Conservation (phyloP, 495 filamentous ascomycete genomes). For the Sabuloglossum arenarium region DNA sequence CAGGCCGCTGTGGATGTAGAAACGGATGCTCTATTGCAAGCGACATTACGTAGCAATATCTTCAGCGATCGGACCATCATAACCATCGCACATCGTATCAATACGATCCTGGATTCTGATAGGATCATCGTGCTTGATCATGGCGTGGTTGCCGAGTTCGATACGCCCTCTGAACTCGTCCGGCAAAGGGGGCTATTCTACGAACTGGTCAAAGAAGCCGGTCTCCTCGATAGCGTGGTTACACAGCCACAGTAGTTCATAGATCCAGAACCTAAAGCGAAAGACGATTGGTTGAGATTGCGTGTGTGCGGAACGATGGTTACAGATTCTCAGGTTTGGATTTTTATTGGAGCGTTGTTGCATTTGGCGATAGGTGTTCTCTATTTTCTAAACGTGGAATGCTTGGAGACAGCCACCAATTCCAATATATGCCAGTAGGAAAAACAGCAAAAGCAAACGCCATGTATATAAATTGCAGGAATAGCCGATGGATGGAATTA, state of each 20-base stretch:
- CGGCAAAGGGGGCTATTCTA: conserved; percentile 31
- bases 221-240: conserved; percentile 28
- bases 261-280: neutral
- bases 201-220: conserved; percentile 34
- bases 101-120: conserved; percentile 88
- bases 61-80: conserved; percentile 90
- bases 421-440: neutral
- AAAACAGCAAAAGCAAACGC: no score
- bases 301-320: neutral
- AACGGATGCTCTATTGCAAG: conserved; percentile 70
- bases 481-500: neutral
- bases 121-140: conserved; percentile 72
- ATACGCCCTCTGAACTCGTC: conserved; percentile 27
- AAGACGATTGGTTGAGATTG: neutral
- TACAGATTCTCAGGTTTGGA: neutral
- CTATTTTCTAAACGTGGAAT: no score
- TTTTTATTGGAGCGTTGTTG: neutral
- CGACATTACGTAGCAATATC: conserved; percentile 35
- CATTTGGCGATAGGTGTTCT: neutral
- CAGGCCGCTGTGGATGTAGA: conserved; percentile 85
- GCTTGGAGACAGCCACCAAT: neutral
- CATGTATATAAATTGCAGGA: neutral
- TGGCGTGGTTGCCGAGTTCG: conserved; percentile 27
- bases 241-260: neutral
- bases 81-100: conserved; percentile 93